Evolutionary conservation across 805 yeast genomes (phyloP), one percentile per base, ranked within the genome.

Genomic region (Kodamaea laetipori): DNA sequence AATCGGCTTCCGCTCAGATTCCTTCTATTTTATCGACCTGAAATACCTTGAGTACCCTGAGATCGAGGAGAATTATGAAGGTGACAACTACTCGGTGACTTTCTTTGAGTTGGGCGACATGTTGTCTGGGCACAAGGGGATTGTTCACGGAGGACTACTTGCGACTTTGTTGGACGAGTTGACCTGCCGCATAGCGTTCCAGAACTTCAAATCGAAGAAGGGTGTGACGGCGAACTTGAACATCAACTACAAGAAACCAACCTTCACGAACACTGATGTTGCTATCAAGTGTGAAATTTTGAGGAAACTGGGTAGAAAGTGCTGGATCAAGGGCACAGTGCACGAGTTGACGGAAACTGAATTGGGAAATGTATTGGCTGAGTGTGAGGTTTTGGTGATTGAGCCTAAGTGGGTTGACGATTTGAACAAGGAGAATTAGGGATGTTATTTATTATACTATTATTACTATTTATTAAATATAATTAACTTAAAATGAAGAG

Each of bases 181-280:
- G 35, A 67, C 74, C 3, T 71, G 76, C 43, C 50, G 74, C 10
- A 53, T 71, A 23, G 76, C 74, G 9, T 70, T 71, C 46, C 67
- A 67, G 45, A 71, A 69, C 49, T 61, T 64, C 43, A 56, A 61
- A 27, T 64, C 72, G 18, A 63, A 61, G 41, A 63, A 60, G 46
- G 76, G 73, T 1, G 74, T 71, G 13, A 71, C 76, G 10, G 76
- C 76, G 10, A 69, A 67, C 45, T 66, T 70, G 55, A 70, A 69
- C 47, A 62, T 70, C 45, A 67, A 62, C 51, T 71, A 68, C 46
- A 58, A 55, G 39, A 56, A 61, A 43, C 76, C 75, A 3, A 63
- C 71, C 28, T 61, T 38, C 41, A 60, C 62, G 6, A 54, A 67
- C 46, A 55, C 60, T 15, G 57, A 50, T 38, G 57, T 70, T 9